Evolutionary conservation across 805 yeast genomes (phyloP), one percentile per base, ranked within the genome.

Genomic region (Clavispora fructus): DNA sequence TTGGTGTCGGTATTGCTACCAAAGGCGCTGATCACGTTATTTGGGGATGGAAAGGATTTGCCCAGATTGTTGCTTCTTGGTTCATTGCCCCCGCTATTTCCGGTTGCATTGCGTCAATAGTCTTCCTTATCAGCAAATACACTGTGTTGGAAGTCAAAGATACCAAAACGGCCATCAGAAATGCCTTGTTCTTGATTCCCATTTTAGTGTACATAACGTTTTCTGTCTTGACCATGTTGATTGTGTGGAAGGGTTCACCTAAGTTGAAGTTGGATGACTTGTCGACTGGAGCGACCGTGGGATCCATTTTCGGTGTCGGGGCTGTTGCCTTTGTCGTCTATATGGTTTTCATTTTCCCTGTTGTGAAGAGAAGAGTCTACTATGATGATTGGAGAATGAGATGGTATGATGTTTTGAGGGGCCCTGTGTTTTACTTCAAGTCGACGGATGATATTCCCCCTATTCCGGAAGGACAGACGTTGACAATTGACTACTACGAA

Each of bases 201-300:
- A 43, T 74, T 23, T 73, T 83, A 60, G 84, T 85, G 17, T 83
- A 77, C 53, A 59, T 71, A 33, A 77, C 87, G 23, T 80, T 82
- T 47, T 62, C 82, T 35, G 74, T 84, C 42, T 72, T 85, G 56
- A 82, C 90, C 48, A 83, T 86, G 86, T 74, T 84, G 64, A 80
- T 85, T 60, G 87, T 82, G 33, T 83, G 87, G 87, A 84, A 85
- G 62, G 91, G 90, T 56, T 83, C 91, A 45, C 89, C 91, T 56
- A 75, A 75, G 52, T 74, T 85, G 55, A 67, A 79, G 26, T 70
- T 85, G 57, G 71, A 78, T 52, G 59, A 78, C 7, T 69, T 85
- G 44, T 68, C 82, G 1, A 57, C 71, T 6, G 77, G 77, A 28
- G 75, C 83, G 10, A 77, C 77, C 37, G 71, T 67, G 40, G 86